phyloP scores from a whole-genome alignment of 495 filamentous ascomycete genomes.

The Penicillium coffeae region DNA sequence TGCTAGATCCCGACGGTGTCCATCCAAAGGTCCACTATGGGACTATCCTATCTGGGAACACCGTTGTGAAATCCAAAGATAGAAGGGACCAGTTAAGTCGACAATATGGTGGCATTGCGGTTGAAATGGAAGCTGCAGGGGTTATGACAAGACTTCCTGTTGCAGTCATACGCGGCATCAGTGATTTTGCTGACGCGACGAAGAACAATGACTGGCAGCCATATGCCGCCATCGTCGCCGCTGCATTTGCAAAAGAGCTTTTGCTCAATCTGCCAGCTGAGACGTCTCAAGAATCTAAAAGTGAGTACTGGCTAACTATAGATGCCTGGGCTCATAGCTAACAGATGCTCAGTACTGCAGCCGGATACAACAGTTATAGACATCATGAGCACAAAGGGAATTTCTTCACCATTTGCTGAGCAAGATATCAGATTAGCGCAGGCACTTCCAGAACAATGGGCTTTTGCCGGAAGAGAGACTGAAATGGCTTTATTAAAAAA shows the following conservation, averaged over 20 bases:
- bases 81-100: constrained; percentile 8
- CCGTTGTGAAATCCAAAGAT: constrained; percentile 1
- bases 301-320: background rate
- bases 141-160: constrained; percentile 20
- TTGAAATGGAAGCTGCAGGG: constrained; percentile 39
- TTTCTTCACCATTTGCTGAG: background rate
- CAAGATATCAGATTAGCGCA: background rate
- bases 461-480: background rate
- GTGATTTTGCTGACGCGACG: constrained; percentile 26
- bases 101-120: constrained; percentile 11
- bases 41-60: constrained; percentile 8
- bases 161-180: constrained; percentile 25
- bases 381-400: background rate
- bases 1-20: background rate
- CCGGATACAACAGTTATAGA: too few species aligned
- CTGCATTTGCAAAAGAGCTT: constrained; percentile 10
- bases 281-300: background rate
- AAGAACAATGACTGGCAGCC: constrained; percentile 27
- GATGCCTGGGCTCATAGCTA: too few species aligned
- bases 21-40: constrained; percentile 10
- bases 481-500: background rate
- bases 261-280: background rate
- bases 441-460: background rate
- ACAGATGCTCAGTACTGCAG: background rate
- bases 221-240: constrained; percentile 26